Evolutionary conservation across 352 stramenopile species (phyloP), one percentile per base, ranked within the genome.

Genomic region (Globisporangium cylindrosporum): DNA sequence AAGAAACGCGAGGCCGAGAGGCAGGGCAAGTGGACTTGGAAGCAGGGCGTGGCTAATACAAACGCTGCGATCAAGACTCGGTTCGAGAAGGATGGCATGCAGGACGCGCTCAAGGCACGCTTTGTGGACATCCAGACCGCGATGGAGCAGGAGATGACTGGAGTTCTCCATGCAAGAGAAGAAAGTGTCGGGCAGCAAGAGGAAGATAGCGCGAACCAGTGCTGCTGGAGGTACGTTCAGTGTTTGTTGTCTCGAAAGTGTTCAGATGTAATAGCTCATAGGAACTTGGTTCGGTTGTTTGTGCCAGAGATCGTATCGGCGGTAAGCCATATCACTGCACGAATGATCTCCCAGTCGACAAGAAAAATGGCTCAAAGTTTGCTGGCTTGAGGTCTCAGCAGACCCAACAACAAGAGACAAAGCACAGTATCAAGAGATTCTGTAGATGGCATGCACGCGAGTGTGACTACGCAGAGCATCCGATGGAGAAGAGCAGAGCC

Each of bases 401-500:
- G 49, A 67, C 4, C 41, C 43, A 27, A 57, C 56, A 32, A 43
- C 56, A 32, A 43, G 10, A 56, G 14, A 12, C 4, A 5, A 27
- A 61, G 5, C 41, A 38, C 8, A 34, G 25, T 18, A 1, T 48
- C 1, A 59, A 57, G 32, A 68, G 68, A 0, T 67, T 78, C 12
- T 93, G 86, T 36, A 62, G 69, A 1, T 93, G 83, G 86, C 86
- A 93, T 49, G 70, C 68, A 0, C 71, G 73, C 15, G 78, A 84
- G 51, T 93, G 86, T 32, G n/a, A 41, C 14, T 66, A 71, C 53
- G 49, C 46, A 0, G 77, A 83, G 2, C 86, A 93, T 53, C 67
- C 74, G 36, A 79, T 86, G 58, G 79, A 89, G 20, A 71, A 66
- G 10, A 85, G 74, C 5, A 63, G 64, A n/a, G 74, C 48, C 6